These are phyloP conservation scores for Achaetomium macrosporum DNA, from an alignment of 2,329 filamentous ascomycete species.

Conservation along the genomic window DNA sequence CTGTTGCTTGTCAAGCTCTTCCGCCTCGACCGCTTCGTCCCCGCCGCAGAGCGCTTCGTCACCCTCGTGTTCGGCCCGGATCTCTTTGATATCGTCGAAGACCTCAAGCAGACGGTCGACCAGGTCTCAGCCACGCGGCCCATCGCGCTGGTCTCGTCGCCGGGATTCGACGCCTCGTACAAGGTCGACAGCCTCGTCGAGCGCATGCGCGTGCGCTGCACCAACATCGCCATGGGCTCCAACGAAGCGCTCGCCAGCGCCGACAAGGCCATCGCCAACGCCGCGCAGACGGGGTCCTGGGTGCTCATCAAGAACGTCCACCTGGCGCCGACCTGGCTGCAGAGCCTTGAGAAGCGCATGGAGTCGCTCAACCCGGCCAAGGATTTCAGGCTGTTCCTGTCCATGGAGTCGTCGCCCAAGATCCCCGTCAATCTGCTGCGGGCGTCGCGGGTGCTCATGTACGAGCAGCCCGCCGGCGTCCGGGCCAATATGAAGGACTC, in stretches of 20 bases:
- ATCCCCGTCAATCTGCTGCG: slow-evolving; percentile 94
- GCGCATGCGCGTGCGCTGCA: slow-evolving; percentile 72
- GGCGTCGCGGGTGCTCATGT: slow-evolving; percentile 91
- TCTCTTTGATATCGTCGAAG: slow-evolving; percentile 77
- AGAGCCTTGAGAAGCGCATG: slow-evolving; percentile 94
- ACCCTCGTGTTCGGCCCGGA: slow-evolving; percentile 75
- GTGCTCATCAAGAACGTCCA: slow-evolving; percentile 99
- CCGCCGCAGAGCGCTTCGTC: slow-evolving; percentile 86
- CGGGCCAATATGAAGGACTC: slow-evolving; percentile 99
- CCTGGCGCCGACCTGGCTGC: slow-evolving; percentile 89
- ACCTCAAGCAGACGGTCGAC: slow-evolving; percentile 76
- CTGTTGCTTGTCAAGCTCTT: slow-evolving; percentile 89
- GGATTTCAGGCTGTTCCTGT: slow-evolving; percentile 91
- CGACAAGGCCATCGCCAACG: slow-evolving; percentile 91
- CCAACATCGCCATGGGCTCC: slow-evolving; percentile 98
- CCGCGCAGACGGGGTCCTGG: slow-evolving; percentile 88
- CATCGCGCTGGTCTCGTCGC: slow-evolving; percentile 87
- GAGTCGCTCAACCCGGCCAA: slow-evolving; percentile 89
- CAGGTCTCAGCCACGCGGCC: slow-evolving; percentile 80
- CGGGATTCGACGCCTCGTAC: slow-evolving; percentile 97
- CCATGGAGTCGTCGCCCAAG: slow-evolving; percentile 95
- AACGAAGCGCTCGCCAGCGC: slow-evolving; percentile 88
- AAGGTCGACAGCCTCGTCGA: slow-evolving; percentile 96
- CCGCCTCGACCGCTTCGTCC: slow-evolving; percentile 91
- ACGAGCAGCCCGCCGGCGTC: slow-evolving; percentile 95